These are phyloP conservation scores for Rubus parviflorus DNA, from an alignment of 306 rosid species.

Conservation along the genomic window DNA sequence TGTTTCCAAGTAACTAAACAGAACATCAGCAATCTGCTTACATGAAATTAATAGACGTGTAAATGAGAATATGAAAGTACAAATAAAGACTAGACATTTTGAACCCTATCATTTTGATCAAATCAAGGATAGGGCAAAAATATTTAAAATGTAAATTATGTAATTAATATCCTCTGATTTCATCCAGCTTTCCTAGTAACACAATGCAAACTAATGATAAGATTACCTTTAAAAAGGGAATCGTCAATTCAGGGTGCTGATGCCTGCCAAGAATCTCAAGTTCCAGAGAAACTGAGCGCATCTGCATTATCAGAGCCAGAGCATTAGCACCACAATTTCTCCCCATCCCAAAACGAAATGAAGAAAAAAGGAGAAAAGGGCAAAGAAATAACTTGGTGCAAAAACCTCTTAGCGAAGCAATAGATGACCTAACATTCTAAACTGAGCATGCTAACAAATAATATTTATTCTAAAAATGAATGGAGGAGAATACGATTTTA, in stretches of 20 bases:
- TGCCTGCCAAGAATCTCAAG: constrained; percentile 96
- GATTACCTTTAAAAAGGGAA: constrained; percentile 77
- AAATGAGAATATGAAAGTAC: background rate
- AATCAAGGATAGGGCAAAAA: background rate
- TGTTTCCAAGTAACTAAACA: background rate
- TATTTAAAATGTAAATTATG: background rate
- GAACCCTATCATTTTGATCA: background rate
- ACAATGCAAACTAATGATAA: background rate
- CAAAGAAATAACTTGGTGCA: background rate
- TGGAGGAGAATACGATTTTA: constrained; percentile 16
- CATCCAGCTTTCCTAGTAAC: background rate
- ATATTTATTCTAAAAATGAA: background rate
- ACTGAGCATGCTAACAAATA: background rate
- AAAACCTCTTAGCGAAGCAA: background rate
- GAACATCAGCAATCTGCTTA: background rate
- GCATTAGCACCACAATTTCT: constrained; percentile 15
- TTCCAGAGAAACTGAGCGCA: constrained; percentile 73
- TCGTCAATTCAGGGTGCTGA: constrained; percentile 82
- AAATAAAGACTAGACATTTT: background rate
- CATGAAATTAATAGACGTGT: background rate
- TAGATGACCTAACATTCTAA: background rate
- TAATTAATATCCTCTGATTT: background rate
- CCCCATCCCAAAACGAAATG: background rate
- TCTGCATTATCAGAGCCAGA: constrained; percentile 55
- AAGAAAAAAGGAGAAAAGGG: background rate